These are phyloP conservation scores for Ophiostoma triangulosporum DNA, from an alignment of 2,329 filamentous ascomycete genomes.

Conservation along the genomic window DNA sequence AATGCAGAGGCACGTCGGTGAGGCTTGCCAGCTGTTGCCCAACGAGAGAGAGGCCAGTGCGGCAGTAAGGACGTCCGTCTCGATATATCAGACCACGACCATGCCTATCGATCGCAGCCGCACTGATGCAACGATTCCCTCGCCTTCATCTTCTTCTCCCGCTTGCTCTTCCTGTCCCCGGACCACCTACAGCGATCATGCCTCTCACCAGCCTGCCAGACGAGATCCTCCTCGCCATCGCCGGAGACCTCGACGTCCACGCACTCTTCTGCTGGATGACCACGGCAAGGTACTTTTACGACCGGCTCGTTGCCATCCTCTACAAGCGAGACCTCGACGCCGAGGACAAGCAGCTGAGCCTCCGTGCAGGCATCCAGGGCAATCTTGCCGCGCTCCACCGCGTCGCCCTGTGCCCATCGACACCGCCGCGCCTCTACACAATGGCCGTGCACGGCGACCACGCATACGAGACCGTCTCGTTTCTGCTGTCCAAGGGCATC, in stretches of 20 bases:
- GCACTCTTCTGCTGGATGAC: neutral
- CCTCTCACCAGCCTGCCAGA: conserved; percentile 1
- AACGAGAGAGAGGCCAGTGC: neutral
- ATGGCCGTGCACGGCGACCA: neutral
- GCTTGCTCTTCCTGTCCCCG: neutral
- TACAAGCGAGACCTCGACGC: conserved; percentile 2
- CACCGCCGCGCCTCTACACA: neutral
- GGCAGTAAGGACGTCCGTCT: too few species aligned
- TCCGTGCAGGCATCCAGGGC: conserved; percentile 2
- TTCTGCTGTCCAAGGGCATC: neutral
- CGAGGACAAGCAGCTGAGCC: neutral
- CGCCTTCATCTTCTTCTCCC: too few species aligned
- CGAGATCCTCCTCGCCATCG: conserved; percentile 4
- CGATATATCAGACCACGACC: neutral
- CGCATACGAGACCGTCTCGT: neutral
- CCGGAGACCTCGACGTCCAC: neutral
- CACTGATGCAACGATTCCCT: too few species aligned
- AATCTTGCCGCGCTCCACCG: conserved; percentile 2
- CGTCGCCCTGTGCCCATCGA: neutral
- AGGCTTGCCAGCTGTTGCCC: neutral
- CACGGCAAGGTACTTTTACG: conserved; percentile 3
- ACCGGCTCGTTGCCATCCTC: neutral
- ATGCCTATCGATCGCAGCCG: too few species aligned
- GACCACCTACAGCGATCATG: neutral
- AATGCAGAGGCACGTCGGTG: too few species aligned